Percentiles rank a stretch among this genome's conserved stretches.
phyloP scores from a whole-genome alignment of 345 rosid genomes.

The Schrenkiella parvula region DNA sequence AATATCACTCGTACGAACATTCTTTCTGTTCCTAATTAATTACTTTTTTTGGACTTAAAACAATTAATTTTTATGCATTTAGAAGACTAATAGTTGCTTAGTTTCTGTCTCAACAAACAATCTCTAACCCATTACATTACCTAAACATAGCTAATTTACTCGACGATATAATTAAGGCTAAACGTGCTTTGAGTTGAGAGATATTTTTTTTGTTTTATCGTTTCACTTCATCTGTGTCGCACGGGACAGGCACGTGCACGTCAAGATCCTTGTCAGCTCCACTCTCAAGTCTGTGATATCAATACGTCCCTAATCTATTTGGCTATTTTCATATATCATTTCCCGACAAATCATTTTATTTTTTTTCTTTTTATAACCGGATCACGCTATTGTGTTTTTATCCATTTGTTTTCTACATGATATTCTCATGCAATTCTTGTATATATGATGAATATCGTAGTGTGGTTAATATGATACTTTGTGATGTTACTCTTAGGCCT shows the following conservation, averaged over 20 bases:
- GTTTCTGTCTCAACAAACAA: slow-evolving; percentile 15
- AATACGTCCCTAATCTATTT: slow-evolving; percentile 29
- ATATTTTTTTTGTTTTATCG: not conserved
- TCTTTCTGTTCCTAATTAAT: slow-evolving; percentile 34
- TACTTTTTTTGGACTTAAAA: not conserved
- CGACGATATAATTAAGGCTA: not conserved
- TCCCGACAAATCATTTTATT: not conserved
- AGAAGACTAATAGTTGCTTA: not conserved
- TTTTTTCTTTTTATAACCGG: not conserved
- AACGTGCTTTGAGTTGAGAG: not conserved
- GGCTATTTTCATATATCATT: not conserved
- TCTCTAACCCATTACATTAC: slow-evolving; percentile 7
- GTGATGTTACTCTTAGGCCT: not conserved
- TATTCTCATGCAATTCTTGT: not conserved
- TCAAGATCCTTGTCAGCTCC: slow-evolving; percentile 34
- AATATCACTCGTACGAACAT: slow-evolving; percentile 26
- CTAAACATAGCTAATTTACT: not conserved
- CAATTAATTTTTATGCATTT: not conserved
- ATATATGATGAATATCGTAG: not conserved
- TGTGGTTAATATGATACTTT: not conserved
- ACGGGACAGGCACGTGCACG: slow-evolving; percentile 32
- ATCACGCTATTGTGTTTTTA: slow-evolving; percentile 29
- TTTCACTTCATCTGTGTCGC: slow-evolving; percentile 2
- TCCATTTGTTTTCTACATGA: slow-evolving; percentile 16
- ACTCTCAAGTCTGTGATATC: slow-evolving; percentile 23